Evolutionary conservation across 805 yeast genomes (phyloP).

Genomic region (Kodamaea restingae): DNA sequence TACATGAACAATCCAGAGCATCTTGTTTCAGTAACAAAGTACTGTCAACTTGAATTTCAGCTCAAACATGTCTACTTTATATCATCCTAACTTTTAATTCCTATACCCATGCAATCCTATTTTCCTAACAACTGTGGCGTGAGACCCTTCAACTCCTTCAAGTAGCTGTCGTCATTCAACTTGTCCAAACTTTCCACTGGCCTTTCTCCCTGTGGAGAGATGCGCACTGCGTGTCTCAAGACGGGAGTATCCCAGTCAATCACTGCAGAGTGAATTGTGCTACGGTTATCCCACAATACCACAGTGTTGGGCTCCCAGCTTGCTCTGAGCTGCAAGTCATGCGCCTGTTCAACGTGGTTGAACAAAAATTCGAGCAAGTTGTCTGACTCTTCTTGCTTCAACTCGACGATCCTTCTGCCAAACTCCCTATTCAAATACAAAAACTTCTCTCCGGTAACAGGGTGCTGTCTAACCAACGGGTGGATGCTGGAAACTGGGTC

Average conservation of each 20-base stretch:
- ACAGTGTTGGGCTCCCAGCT: conserved; percentile 68
- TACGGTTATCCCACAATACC: conserved; percentile 77
- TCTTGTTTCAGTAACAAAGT: too few species aligned
- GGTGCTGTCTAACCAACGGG: conserved; percentile 70
- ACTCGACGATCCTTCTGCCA: conserved; percentile 63
- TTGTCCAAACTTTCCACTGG: conserved; percentile 48
- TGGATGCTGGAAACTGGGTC: conserved; percentile 59
- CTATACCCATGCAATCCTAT: background rate
- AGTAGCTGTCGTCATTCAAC: conserved; percentile 20
- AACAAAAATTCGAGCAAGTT: conserved; percentile 54
- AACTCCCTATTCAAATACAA: conserved; percentile 57
- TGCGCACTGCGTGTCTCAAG: conserved; percentile 68
- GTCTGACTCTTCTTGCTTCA: conserved; percentile 70
- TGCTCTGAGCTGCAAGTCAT: conserved; percentile 66
- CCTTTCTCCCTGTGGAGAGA: conserved; percentile 70
- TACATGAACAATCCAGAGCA: too few species aligned
- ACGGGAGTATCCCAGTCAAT: conserved; percentile 68
- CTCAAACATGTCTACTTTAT: too few species aligned
- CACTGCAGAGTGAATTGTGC: conserved; percentile 63
- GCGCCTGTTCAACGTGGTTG: conserved; percentile 47
- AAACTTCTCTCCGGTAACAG: conserved; percentile 61
- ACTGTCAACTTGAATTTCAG: too few species aligned
- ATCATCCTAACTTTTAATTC: too few species aligned
- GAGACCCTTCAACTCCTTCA: conserved; percentile 1
- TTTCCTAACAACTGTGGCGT: background rate